Evolutionary conservation across 495 filamentous ascomycete genomes (phyloP), one percentile per base, ranked within the genome.

Genomic region (Penicillium odoratum): DNA sequence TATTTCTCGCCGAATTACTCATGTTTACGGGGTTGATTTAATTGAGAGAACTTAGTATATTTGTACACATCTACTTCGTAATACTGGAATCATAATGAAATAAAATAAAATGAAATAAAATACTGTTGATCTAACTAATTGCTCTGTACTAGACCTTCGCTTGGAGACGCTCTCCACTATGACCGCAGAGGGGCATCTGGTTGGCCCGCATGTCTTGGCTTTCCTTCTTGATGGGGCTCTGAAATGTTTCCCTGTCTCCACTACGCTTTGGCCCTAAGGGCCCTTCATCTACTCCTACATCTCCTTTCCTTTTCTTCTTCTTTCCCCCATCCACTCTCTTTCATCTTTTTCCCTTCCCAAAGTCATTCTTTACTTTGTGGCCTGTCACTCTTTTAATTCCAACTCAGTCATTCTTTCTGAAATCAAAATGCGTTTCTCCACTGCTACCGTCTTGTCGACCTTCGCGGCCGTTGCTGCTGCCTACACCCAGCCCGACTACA

Each of bases 361-460:
- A 67, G 60, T 69, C 66, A 55, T 55, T 68, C 67, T 56, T 69
- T 70, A 45, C 33, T 50, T 57, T 33, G 31, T 10, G 31, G 31
- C 31, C 45, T 51, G 53, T 46, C 51, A 29, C 53, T 59, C 58
- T 38, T 59, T 49, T 18, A 31, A 45, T 58, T 55, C 62, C 59
- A 59, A 67, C 61, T 44, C 53, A 62, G 65, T 67, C 61, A 68
- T 46, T 60, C 63, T 61, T 68, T 49, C 29, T 10, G 47, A 56
- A 38, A 62, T 48, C 63, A 83, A 65, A 64, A 86, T 86, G 83
- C 79, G 74, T 67, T 77, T 83, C 71, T 73, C 80, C 58, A 59
- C 68, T 47, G 58, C 75, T 48, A 64, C 78, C 49, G 49, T 82
- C 62, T 51, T 78, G 58, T 74, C 81, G 25, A 73, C 75, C 65